phyloP scores from a whole-genome alignment of 176 grass and related monocot species.

The Lolium perenne region DNA sequence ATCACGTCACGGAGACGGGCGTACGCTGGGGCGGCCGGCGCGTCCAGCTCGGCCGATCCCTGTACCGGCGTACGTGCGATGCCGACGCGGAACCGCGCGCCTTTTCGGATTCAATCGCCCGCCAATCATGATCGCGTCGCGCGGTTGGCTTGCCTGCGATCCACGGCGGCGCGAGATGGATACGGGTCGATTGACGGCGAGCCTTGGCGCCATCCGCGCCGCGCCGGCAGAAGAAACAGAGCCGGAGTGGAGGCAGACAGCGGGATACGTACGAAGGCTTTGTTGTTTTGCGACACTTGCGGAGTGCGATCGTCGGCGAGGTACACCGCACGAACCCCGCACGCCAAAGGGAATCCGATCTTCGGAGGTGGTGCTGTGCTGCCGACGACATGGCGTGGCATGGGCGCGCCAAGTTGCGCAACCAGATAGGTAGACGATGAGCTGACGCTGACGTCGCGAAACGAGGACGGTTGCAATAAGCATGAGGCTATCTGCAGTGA shows the following conservation, averaged over 20 bases:
- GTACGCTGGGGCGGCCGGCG: too few species aligned
- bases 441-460: too few species aligned
- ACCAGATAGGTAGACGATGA: too few species aligned
- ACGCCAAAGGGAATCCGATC: neutral
- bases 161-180: slow-evolving; percentile 21
- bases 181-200: neutral
- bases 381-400: too few species aligned
- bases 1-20: too few species aligned
- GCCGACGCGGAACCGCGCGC: neutral
- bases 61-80: neutral
- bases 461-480: too few species aligned
- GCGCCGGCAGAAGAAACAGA: too few species aligned
- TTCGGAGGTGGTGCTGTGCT: too few species aligned
- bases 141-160: slow-evolving; percentile 11
- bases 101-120: slow-evolving; percentile 31
- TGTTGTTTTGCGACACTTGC: neutral
- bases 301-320: slow-evolving; percentile 11
- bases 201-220: neutral
- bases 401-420: too few species aligned
- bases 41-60: neutral
- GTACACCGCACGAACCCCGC: neutral
- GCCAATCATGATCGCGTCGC: neutral
- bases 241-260: neutral
- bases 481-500: too few species aligned
- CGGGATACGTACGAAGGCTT: neutral